Base-by-base conservation (phyloP, 177 flowering plant genomes). In the Vitis hybrid region DNA sequence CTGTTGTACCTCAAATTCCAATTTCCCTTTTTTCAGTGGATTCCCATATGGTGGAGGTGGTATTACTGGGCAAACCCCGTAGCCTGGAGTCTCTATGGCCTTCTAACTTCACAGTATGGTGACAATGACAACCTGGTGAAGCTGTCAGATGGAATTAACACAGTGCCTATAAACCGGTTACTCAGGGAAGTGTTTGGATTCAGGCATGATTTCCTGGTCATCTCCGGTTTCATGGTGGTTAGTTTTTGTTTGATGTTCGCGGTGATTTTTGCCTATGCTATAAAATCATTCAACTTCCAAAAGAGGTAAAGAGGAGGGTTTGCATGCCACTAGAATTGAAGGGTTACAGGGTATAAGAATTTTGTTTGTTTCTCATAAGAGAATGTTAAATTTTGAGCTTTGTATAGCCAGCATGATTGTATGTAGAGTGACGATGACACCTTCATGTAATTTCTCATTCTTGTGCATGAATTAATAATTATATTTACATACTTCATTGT, bases 11-110 rank as follows among this genome's bases (percentile, higher is more conserved):
- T 47, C 28, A 14, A 14, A 47, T 20, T 69, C 44, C 3, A 44
- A 14, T 51, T 62, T 14, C 68, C 17, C 31, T 49, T 14, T 61
- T 61, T 71, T 19, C 92, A 95, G 98, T 87, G 88, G 71, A 89
- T 95, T 52, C 98, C 97, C 4, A 77, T 85, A 64, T 95, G 97
- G 97, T 95, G 98, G 97, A 90, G 97, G 85, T 95, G 98, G 98
- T 95, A 95, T 77, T 95, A 95, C 75, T 95, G 97, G 97, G 86
- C 86, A 58, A 91, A 95, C 77, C 98, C 98, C 0, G 73, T 95
- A 14, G 87, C 98, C 20, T 95, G 98, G 98, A 90, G 85, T 78
- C 83, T 95, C 11, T 92, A 92, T 67, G 98, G 98, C n/a, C 95
- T 95, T 17, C 59, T 90, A 47, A 82, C 89, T 38, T 92, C 97